A percentile compares a stretch with the other conserved stretches of the same genome.
Evolutionary conservation across 768 basidiomycete species (phyloP).

Genomic region (Sistotremastrum niveocremeum): DNA sequence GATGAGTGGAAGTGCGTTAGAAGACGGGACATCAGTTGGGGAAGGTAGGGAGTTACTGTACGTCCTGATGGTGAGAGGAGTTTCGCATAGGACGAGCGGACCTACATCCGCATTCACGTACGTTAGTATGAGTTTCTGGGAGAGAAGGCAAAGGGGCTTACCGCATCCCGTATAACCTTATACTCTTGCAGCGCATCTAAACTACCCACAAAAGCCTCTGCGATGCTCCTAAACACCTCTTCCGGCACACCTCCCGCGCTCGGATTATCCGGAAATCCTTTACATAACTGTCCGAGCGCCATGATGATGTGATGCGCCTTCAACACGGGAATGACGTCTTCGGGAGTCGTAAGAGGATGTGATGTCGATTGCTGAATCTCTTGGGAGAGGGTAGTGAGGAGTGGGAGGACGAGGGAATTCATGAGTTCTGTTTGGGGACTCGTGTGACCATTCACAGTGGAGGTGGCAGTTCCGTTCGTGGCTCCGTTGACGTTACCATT

Average conservation of each 20-base stretch:
- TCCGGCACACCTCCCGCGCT: conserved; percentile 37
- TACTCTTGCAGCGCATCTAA: conserved; percentile 80
- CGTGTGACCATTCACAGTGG: conserved; percentile 5
- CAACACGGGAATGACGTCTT: conserved; percentile 67
- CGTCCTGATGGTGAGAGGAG: conserved; percentile 84
- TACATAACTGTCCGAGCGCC: conserved; percentile 88
- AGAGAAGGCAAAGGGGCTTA: conserved; percentile 25
- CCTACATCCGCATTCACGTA: conserved; percentile 30
- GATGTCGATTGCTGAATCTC: conserved; percentile 46
- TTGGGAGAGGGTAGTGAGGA: conserved; percentile 71
- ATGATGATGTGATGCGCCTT: conserved; percentile 87
- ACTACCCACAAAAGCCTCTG: conserved; percentile 76
- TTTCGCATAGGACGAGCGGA: conserved; percentile 85
- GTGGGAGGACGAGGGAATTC: conserved; percentile 51
- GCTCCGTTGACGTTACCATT: too few species aligned
- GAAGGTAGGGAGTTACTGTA: conserved; percentile 75
- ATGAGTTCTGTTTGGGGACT: conserved; percentile 44
- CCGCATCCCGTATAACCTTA: conserved; percentile 84
- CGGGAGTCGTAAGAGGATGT: conserved; percentile 34
- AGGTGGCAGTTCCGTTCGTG: too few species aligned
- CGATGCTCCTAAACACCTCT: conserved; percentile 71
- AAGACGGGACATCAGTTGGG: conserved; percentile 80
- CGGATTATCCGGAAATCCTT: conserved; percentile 91
- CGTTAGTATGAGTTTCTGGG: background rate
- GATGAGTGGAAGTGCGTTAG: conserved; percentile 83